Evolutionary conservation across 768 basidiomycete genomes (phyloP), one percentile per base, ranked within the genome.

Genomic region (Rhodotorula kratochvilovae): DNA sequence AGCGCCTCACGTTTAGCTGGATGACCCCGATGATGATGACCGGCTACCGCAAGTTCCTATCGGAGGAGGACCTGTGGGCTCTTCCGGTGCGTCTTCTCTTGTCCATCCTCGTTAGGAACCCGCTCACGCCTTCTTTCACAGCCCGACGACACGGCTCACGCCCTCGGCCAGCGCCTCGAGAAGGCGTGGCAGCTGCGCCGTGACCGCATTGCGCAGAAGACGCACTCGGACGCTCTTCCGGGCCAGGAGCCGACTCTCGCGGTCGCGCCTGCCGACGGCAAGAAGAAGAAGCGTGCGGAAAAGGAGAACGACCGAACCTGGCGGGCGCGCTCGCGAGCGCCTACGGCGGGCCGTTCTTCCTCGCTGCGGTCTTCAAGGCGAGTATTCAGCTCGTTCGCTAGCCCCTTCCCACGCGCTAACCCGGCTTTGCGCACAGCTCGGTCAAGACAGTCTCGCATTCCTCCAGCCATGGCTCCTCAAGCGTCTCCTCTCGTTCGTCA

Each of bases 381-480:
- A 35, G 65, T 21, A 1, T 2, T 10, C 36, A 17, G 42, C n/a
- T 29, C 25, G 21, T 31, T 31, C 29, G 23, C 23, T 12, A 36
- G 6, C 5, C 12, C n/a, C 2, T 43, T 31, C 2, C 59, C n/a
- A 11, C 58, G 5, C 33, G 23, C 57, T 71, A 45, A 71, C 21
- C 35, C 11, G 17, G 4, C 0, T 31, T 16, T 42, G 21, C 10
- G 25, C 36, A 43, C 60, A 73, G 75, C 60, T 72, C n/a, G 46
- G 74, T 1, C 91, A 93, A 78, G 95, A 98, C 78, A 81, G 82
- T 36, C 82, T 97, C 29, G 86, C 87, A 0, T 97, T 96, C 81
- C 79, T 87, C 13, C 94, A 97, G 78, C 95, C 95, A 0, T 89
- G 92, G 78, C 84, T 96, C 3, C 85, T 98, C 33, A 86, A 90